Evolutionary conservation across 495 filamentous ascomycete species (phyloP), one percentile per base, ranked within the genome.

Genomic region (Apiosordaria backusii): DNA sequence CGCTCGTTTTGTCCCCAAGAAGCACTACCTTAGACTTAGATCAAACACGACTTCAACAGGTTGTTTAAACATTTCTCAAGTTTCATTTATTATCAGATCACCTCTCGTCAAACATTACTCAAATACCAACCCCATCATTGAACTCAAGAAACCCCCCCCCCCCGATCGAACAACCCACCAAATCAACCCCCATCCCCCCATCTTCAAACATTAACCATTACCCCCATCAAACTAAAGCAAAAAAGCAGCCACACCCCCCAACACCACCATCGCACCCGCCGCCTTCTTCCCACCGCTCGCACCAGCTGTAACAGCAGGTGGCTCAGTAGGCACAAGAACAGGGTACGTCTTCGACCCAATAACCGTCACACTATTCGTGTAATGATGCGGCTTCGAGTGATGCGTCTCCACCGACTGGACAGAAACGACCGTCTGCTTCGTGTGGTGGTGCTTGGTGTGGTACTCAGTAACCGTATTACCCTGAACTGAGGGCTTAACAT

Each of bases 211-310:
- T 45, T 45, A 45, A 6, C 10, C 10, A 45, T 22, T 13, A 24
- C 60, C 21, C 13, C 25, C 13, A 23, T 9, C 27, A 65, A 25
- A 57, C 52, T 54, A 71, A 52, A 67, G 10, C 18, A 73, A 60
- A 9, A 54, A 60, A 4, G 45, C 67, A 4, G 57, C 70, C 21
- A 66, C n/a, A 2, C 29, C 61, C 4, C 65, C 71, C 0, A 73
- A 18, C 3, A 68, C n/a, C 0, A 57, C 61, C 60, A 73, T 27
- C 3, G 60, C 67, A 0, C 67, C 71, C 35, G 45, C 64, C 16
- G 64, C 71, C 26, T 61, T 23, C 21, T 66, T 66, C 13, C 24
- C 40, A 16, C 54, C 67, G n/a, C n/a, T n/a, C 1, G 65, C 69
- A 0, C 45, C 70, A 1, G 66, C 65, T 2, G 69, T 65, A 0